Conservation (phyloP, 192 early-diverging fungal genomes). For the Umbelopsis sp. region DNA sequence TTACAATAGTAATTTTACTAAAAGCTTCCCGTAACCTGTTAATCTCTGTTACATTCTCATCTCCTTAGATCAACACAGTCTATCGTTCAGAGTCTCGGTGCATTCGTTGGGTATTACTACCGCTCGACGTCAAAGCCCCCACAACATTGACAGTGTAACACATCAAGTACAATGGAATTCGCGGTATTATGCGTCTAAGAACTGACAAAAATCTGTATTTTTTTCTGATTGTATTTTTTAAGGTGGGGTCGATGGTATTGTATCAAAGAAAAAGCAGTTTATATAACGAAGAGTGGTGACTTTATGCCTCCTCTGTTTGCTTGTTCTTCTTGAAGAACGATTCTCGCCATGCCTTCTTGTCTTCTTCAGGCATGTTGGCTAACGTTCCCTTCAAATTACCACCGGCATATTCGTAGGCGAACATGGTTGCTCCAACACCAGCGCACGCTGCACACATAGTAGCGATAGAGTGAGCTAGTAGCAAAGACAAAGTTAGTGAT, state of each 20-base stretch:
- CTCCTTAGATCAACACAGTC: too few relatives aligned
- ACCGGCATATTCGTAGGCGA: constrained; percentile 66
- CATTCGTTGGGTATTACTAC: too few relatives aligned
- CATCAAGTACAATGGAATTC: too few relatives aligned
- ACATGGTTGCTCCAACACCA: constrained; percentile 68
- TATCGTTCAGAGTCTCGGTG: too few relatives aligned
- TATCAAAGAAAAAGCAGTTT: constrained; percentile 8
- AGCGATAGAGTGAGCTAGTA: constrained; percentile 55
- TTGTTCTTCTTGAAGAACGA: constrained; percentile 48
- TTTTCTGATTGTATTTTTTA: constrained; percentile 10
- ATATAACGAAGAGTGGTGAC: background rate
- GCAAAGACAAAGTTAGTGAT: background rate
- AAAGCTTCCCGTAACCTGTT: too few relatives aligned
- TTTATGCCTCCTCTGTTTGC: constrained; percentile 15
- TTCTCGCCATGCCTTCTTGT: constrained; percentile 45
- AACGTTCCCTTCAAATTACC: constrained; percentile 53
- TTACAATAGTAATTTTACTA: too few relatives aligned
- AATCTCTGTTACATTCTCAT: too few relatives aligned
- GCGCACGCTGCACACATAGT: constrained; percentile 63
- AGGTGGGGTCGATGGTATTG: constrained; percentile 4
- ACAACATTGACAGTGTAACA: background rate
- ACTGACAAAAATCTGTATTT: constrained; percentile 12
- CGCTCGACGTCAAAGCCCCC: too few relatives aligned
- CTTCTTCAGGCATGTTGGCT: constrained; percentile 40
- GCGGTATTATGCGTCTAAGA: background rate